Percentiles rank a stretch among this genome's conserved stretches.
Conservation (phyloP, 2,329 filamentous ascomycete genomes). For the Trichoderma sp. region DNA sequence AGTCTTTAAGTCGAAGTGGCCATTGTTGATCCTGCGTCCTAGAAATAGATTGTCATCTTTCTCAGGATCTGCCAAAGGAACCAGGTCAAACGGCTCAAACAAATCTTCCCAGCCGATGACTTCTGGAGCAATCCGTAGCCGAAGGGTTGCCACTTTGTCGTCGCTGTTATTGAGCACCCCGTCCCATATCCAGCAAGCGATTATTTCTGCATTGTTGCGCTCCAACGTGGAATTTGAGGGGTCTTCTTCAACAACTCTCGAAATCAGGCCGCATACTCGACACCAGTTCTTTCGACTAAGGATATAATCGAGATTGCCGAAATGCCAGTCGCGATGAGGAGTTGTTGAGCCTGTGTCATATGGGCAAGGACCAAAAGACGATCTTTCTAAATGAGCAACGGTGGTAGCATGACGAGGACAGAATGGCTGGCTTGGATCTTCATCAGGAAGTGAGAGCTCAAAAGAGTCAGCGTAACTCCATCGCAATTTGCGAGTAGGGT, state of each 20-base stretch:
- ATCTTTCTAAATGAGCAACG: not conserved
- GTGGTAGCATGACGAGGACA: slow-evolving; percentile 17
- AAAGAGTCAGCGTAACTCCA: slow-evolving; percentile 17
- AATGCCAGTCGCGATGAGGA: slow-evolving; percentile 24
- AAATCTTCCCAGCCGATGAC: slow-evolving; percentile 20
- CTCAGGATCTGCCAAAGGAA: not conserved
- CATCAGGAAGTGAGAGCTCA: slow-evolving; percentile 8
- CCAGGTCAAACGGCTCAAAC: slow-evolving; percentile 25
- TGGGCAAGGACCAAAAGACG: not conserved
- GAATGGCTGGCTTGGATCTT: slow-evolving; percentile 14
- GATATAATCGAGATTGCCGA: slow-evolving; percentile 14
- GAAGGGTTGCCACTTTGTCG: slow-evolving; percentile 14
- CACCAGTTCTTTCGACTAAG: slow-evolving; percentile 10
- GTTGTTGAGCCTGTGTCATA: not conserved
- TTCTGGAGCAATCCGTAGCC: slow-evolving; percentile 19
- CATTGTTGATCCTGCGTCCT: not conserved
- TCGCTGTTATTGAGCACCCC: slow-evolving; percentile 1
- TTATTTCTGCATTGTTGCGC: slow-evolving; percentile 8
- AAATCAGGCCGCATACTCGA: slow-evolving; percentile 16
- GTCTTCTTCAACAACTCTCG: not conserved
- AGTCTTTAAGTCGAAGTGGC: not conserved
- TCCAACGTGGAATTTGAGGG: not conserved
- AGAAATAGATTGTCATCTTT: not conserved
- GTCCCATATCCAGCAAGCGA: slow-evolving; percentile 28
- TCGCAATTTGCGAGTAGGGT: not conserved